Evolutionary conservation across 2,329 filamentous ascomycete genomes (phyloP).

Genomic region (Sporothrix variecibatus): DNA sequence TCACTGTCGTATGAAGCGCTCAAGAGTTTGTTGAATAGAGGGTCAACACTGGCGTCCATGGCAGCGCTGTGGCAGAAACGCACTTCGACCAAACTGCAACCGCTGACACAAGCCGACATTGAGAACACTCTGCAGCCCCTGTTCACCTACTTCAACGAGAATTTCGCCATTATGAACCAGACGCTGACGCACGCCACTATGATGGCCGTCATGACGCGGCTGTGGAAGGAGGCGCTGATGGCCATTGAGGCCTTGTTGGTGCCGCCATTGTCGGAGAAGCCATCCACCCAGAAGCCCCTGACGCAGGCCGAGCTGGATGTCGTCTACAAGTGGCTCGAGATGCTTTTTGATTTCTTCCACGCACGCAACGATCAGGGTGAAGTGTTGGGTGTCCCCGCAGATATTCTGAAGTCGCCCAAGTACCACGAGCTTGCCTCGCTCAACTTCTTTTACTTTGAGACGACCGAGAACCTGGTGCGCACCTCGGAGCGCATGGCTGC

Average conservation of each 20-base stretch:
- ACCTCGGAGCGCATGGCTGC: constrained; percentile 96
- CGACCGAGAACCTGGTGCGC: constrained; percentile 85
- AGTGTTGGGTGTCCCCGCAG: constrained; percentile 82
- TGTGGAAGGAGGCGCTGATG: constrained; percentile 96
- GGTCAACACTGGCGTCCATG: constrained; percentile 52
- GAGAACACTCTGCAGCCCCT: constrained; percentile 80
- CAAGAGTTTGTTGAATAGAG: constrained; percentile 68
- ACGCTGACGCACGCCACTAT: constrained; percentile 94
- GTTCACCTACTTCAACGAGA: constrained; percentile 95
- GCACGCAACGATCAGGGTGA: constrained; percentile 81
- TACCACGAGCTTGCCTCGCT: constrained; percentile 96
- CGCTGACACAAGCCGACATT: constrained; percentile 68
- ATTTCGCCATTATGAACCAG: constrained; percentile 98
- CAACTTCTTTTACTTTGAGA: constrained; percentile 98
- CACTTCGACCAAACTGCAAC: constrained; percentile 55
- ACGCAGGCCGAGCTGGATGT: constrained; percentile 88
- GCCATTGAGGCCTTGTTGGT: constrained; percentile 89
- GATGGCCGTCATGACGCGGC: constrained; percentile 94
- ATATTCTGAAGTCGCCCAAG: constrained; percentile 94
- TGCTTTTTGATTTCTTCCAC: constrained; percentile 93
- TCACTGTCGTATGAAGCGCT: constrained; percentile 83
- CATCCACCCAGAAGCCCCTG: constrained; percentile 79
- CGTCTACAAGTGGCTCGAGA: constrained; percentile 89
- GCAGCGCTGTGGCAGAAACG: constrained; percentile 69
- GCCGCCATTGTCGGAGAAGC: constrained; percentile 92